A percentile compares a stretch with the other conserved stretches of the same genome.
Conservation (phyloP, 305 asterid species). For the Petunia hybrid region DNA sequence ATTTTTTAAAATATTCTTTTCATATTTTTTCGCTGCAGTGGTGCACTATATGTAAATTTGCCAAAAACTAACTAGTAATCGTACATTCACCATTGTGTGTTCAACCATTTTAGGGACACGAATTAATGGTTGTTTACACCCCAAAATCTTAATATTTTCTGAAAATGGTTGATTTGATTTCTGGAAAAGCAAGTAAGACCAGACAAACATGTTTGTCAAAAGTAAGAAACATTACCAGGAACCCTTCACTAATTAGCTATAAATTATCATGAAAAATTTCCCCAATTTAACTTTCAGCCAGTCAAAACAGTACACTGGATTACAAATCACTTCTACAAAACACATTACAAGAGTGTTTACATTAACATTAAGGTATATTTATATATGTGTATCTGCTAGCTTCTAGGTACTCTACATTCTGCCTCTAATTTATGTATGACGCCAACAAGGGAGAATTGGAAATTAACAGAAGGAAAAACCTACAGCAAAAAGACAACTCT, state of each 20-base stretch:
- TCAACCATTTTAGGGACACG: no score
- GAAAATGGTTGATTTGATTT: not conserved
- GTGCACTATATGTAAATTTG: no score
- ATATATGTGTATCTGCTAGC: slow-evolving; percentile 4
- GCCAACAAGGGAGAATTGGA: slow-evolving; percentile 25
- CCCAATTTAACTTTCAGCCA: not conserved
- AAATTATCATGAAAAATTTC: no score
- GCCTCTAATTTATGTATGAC: slow-evolving; percentile 20
- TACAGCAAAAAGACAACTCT: slow-evolving; percentile 31
- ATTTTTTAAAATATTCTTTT: no score
- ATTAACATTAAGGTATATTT: not conserved
- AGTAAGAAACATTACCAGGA: not conserved
- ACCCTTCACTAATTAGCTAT: not conserved
- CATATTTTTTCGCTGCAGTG: no score
- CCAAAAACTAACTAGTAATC: no score
- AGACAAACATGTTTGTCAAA: not conserved
- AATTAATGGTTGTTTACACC: not conserved
- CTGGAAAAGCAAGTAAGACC: not conserved
- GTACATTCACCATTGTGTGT: no score
- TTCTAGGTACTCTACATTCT: slow-evolving; percentile 17
- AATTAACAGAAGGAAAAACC: not conserved
- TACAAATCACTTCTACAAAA: not conserved
- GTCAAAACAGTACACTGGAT: not conserved
- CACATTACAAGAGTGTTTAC: not conserved
- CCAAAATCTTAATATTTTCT: not conserved